These are phyloP conservation scores for Acanthamoeba lenticulata DNA, from an alignment of 208 protist species.

Conservation along the genomic window DNA sequence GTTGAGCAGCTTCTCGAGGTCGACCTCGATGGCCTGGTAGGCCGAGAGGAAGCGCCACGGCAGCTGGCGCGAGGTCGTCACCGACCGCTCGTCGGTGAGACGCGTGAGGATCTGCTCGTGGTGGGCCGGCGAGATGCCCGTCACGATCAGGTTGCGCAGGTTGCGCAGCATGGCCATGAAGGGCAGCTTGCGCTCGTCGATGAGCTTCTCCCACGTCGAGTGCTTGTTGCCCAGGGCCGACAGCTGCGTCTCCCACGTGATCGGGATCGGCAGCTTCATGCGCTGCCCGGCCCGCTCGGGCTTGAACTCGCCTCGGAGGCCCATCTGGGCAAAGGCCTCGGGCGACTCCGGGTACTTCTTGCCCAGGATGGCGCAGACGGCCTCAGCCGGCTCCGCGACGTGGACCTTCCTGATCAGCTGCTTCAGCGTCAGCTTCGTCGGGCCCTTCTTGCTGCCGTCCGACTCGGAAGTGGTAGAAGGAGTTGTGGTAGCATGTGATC, in stretches of 20 bases:
- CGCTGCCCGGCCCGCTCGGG: constrained; percentile 86
- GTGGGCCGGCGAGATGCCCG: constrained; percentile 83
- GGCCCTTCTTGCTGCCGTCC: neutral
- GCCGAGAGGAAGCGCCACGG: constrained; percentile 94
- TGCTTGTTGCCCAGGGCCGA: constrained; percentile 91
- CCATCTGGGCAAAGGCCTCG: constrained; percentile 86
- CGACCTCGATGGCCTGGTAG: constrained; percentile 87
- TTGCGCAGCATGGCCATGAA: constrained; percentile 96
- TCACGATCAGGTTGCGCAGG: constrained; percentile 93
- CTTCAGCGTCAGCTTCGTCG: constrained; percentile 81
- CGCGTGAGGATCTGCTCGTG: constrained; percentile 82
- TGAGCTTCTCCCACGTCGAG: constrained; percentile 92
- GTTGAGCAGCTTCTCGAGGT: constrained; percentile 11
- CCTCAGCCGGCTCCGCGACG: constrained; percentile 88
- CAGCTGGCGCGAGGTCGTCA: constrained; percentile 90
- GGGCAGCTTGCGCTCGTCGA: constrained; percentile 90
- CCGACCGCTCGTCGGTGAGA: constrained; percentile 75
- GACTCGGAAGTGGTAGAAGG: neutral
- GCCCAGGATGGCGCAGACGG: constrained; percentile 93
- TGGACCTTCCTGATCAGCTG: constrained; percentile 83
- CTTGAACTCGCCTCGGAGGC: constrained; percentile 87
- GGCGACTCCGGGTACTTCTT: constrained; percentile 92
- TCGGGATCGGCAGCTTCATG: constrained; percentile 92
- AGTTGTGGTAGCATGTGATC: too few species aligned
- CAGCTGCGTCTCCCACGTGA: constrained; percentile 94